phyloP scores from a whole-genome alignment of 306 rosid species.

The Acacia melanoxylon region DNA sequence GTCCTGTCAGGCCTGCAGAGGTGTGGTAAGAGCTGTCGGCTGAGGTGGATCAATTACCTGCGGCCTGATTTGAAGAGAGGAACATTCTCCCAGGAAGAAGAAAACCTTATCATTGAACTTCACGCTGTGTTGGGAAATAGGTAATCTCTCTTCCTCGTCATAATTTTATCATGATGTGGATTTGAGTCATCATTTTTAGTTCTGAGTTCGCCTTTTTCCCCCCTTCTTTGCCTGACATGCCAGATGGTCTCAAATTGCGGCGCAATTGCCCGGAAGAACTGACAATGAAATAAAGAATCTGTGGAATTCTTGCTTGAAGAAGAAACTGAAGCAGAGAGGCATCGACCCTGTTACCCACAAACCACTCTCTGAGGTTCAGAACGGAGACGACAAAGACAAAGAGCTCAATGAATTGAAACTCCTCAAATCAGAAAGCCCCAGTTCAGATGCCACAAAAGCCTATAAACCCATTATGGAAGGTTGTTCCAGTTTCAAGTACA shows the following conservation, averaged over 20 bases:
- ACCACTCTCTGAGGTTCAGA: constrained; percentile 57
- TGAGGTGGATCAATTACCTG: constrained; percentile 65
- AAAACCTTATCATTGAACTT: constrained; percentile 54
- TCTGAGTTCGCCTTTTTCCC: background rate
- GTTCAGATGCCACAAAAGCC: constrained; percentile 38
- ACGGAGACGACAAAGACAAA: constrained; percentile 38
- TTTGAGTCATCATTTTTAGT: background rate
- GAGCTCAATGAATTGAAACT: constrained; percentile 44
- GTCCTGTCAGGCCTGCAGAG: constrained; percentile 56
- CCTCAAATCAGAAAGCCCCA: constrained; percentile 41
- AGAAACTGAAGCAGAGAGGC: constrained; percentile 80
- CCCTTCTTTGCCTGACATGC: constrained; percentile 2
- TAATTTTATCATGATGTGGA: background rate
- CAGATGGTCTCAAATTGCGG: constrained; percentile 95
- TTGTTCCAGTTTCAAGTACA: constrained; percentile 27
- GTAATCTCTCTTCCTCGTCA: constrained; percentile 28
- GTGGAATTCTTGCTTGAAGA: constrained; percentile 88
- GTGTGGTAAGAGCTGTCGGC: constrained; percentile 70
- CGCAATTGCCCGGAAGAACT: constrained; percentile 81
- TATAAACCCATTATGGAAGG: constrained; percentile 39
- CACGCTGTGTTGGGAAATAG: constrained; percentile 61
- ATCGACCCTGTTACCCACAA: constrained; percentile 84
- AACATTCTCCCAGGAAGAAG: constrained; percentile 59
- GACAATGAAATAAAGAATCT: constrained; percentile 93
- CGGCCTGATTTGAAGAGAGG: constrained; percentile 75